Evolutionary conservation across 345 rosid genomes (phyloP).

Genomic region (Lumnitzera racemosa): DNA sequence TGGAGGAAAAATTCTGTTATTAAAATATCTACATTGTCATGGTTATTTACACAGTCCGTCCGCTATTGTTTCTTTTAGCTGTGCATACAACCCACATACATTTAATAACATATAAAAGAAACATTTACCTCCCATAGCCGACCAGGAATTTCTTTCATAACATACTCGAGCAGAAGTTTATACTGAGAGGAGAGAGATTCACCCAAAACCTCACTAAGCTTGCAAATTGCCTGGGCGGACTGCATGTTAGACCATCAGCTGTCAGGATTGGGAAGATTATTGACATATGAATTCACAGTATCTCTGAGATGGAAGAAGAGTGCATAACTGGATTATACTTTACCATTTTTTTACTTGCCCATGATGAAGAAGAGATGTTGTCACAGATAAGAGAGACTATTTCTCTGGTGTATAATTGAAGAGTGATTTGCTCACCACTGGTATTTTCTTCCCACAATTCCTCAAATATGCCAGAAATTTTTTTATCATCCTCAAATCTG

Average conservation of each 20-base stretch:
- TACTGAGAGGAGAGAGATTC: slow-evolving; percentile 66
- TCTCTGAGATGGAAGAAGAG: not conserved
- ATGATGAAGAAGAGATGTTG: slow-evolving; percentile 72
- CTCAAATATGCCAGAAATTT: slow-evolving; percentile 74
- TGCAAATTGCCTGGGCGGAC: slow-evolving; percentile 81
- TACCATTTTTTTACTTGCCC: slow-evolving; percentile 87
- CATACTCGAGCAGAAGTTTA: slow-evolving; percentile 48
- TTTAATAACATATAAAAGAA: not conserved
- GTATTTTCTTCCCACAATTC: slow-evolving; percentile 95
- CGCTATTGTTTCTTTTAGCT: too few relatives aligned
- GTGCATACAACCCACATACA: too few relatives aligned
- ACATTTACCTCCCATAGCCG: slow-evolving; percentile 84
- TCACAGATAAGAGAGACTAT: slow-evolving; percentile 67
- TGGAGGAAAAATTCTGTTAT: too few relatives aligned
- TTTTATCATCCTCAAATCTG: slow-evolving; percentile 96
- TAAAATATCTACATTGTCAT: not conserved
- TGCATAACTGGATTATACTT: not conserved
- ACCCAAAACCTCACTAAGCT: slow-evolving; percentile 78
- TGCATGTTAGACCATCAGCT: slow-evolving; percentile 21
- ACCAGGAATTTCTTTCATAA: slow-evolving; percentile 79
- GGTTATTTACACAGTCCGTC: not conserved
- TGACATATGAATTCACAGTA: too few relatives aligned
- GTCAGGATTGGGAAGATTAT: too few relatives aligned
- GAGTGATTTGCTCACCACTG: slow-evolving; percentile 75
- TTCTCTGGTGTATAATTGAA: slow-evolving; percentile 77